Percentiles rank a stretch among this genome's conserved stretches.
These are phyloP conservation scores for Rhodomyrtus psidioides DNA, from an alignment of 441 rosid species.

Conservation along the genomic window DNA sequence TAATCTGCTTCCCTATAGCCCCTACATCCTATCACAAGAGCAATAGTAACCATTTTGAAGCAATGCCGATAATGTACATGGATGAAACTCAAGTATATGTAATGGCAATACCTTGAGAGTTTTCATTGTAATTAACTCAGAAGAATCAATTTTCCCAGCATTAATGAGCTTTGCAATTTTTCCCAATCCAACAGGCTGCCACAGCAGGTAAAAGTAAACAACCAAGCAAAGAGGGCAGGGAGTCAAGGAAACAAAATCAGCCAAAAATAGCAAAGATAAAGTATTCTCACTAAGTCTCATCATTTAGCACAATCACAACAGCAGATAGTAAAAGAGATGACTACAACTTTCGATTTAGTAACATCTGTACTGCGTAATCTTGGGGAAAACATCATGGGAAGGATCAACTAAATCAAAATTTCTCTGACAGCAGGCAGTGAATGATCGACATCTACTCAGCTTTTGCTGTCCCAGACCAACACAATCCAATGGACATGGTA, in stretches of 20 bases:
- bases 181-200: slow-evolving; percentile 94
- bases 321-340: neutral
- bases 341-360: neutral
- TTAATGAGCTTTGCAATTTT: slow-evolving; percentile 87
- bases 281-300: neutral
- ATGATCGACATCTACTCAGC: neutral
- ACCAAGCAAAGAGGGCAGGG: neutral
- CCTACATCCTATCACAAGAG: slow-evolving; percentile 47
- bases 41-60: neutral
- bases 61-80: neutral
- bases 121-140: slow-evolving; percentile 92
- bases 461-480: neutral
- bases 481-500: neutral
- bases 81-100: neutral
- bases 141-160: slow-evolving; percentile 89
- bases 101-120: slow-evolving; percentile 64
- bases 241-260: neutral
- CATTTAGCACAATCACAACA: neutral
- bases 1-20: slow-evolving; percentile 81
- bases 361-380: neutral
- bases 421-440: neutral
- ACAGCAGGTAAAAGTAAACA: neutral
- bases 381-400: neutral
- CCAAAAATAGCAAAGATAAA: neutral
- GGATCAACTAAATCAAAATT: neutral